These are phyloP conservation scores for Hymenoscyphus fructigenus DNA, from an alignment of 2,329 filamentous ascomycete species.

Conservation along the genomic window DNA sequence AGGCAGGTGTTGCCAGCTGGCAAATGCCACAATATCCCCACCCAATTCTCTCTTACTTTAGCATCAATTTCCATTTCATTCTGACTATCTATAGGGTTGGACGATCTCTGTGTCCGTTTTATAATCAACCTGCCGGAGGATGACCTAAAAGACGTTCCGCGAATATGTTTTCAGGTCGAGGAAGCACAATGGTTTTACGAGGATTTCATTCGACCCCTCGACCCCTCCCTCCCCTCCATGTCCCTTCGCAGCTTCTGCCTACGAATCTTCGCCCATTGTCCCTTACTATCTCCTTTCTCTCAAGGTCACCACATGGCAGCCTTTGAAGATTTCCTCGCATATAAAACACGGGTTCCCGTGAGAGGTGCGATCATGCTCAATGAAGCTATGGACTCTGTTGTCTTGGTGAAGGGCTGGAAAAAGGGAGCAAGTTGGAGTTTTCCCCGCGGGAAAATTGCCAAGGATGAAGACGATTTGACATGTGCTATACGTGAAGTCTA, in stretches of 20 bases:
- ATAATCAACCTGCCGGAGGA: slow-evolving; percentile 94
- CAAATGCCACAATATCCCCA: not conserved
- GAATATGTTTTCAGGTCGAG: slow-evolving; percentile 98
- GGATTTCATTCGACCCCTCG: slow-evolving; percentile 92
- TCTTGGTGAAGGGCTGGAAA: slow-evolving; percentile 97
- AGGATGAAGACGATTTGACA: slow-evolving; percentile 89
- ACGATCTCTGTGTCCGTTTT: slow-evolving; percentile 97
- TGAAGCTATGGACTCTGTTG: slow-evolving; percentile 86
- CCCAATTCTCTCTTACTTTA: not conserved
- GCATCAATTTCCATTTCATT: not conserved
- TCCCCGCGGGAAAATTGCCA: slow-evolving; percentile 95
- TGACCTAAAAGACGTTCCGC: slow-evolving; percentile 67
- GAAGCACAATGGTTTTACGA: slow-evolving; percentile 99
- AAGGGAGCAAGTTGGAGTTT: slow-evolving; percentile 97
- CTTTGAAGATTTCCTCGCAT: slow-evolving; percentile 88
- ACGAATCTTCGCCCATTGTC: slow-evolving; percentile 91
- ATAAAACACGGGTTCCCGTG: slow-evolving; percentile 93
- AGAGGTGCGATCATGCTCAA: slow-evolving; percentile 93
- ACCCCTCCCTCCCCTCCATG: slow-evolving; percentile 82
- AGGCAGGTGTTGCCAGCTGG: not conserved
- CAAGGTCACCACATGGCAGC: slow-evolving; percentile 75
- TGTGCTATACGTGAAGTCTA: slow-evolving; percentile 94
- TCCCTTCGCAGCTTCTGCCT: slow-evolving; percentile 82
- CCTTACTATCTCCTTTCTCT: slow-evolving; percentile 78
- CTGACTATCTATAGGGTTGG: slow-evolving; percentile 64